A percentile compares a stretch with the other conserved stretches of the same genome.
Evolutionary conservation across 352 stramenopile genomes (phyloP).

Genomic region (Ophiocytium majus): DNA sequence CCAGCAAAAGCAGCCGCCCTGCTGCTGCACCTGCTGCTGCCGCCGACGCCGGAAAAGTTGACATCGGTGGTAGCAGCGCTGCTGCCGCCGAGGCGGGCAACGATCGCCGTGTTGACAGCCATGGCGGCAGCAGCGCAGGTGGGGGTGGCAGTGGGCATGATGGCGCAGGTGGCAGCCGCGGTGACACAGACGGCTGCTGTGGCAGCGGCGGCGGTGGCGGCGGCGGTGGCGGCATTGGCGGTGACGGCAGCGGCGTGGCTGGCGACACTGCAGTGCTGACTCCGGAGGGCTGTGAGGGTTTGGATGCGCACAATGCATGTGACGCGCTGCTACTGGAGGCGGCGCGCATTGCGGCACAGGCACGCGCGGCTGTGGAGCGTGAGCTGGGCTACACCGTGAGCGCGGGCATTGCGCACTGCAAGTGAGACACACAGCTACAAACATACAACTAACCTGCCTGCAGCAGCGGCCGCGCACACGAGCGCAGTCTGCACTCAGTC

Average conservation of each 20-base stretch:
- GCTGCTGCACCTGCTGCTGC: too few species aligned
- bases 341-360: slow-evolving; percentile 31
- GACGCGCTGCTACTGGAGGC: slow-evolving; percentile 31
- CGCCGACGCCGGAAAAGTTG: background rate
- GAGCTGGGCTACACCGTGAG: slow-evolving; percentile 41
- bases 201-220: background rate
- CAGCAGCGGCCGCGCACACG: too few species aligned
- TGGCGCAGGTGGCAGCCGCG: background rate
- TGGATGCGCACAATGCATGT: slow-evolving; percentile 30
- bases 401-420: slow-evolving; percentile 36
- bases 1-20: background rate
- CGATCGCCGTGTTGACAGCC: background rate
- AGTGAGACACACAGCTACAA: too few species aligned
- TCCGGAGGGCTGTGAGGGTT: background rate
- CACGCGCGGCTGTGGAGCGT: slow-evolving; percentile 23
- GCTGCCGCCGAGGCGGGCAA: background rate
- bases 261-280: background rate
- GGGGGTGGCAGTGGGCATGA: background rate
- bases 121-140: too few species aligned
- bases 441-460: too few species aligned
- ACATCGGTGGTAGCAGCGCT: background rate
- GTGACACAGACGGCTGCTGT: background rate
- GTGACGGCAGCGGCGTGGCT: background rate
- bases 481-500: too few species aligned
- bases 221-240: background rate